Base-by-base conservation (phyloP, 768 basidiomycete species). In the Termitomyces sp. region DNA sequence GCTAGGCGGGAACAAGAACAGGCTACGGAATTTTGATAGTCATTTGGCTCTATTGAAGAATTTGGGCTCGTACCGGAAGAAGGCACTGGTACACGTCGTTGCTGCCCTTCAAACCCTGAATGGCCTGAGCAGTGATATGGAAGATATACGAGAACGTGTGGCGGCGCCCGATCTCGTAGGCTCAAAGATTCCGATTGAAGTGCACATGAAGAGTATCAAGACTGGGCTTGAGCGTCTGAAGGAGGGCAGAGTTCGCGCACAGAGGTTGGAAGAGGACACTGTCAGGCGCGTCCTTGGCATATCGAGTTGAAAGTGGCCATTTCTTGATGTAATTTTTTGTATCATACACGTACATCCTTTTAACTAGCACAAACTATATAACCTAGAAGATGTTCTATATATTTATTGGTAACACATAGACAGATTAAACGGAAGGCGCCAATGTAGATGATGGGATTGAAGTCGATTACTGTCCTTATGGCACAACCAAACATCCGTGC, bases 141-240 rank as follows among this genome's bases (percentile, higher is more conserved):
- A 89, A 66, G 88, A 89, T 45, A 70, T 92, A 59, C 76, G 90
- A 59, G 86, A 89, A 65, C 75, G 86, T 18, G 87, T 89, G 1
- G 80, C 87, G 4, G 80, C 82, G 33, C 89, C 90, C 1, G 83
- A 84, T 51, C 69, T 92, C 5, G 68, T 81, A 12, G 84, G 81
- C 5, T 70, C 80, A n/a, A 73, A 72, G 43, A 75, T 90, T 16
- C 87, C 89, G 4, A 73, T 87, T 4, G 84, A 87, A 58, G 88
- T 91, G 22, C 89, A 92, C 63, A 83, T 92, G 70, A 81, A 81
- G 72, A 89, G 85, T 58, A 89, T 92, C 62, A 73, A 73, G 66
- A 75, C 64, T 38, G 88, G 90, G 7, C 62, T 90, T 63, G 80
- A 86, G 60, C 78, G 80, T 63, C 63, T 89, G 69, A 80, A 77